Evolutionary conservation across 148 eudicot species (phyloP), one percentile per base, ranked within the genome.

Genomic region (Cornus suecica): DNA sequence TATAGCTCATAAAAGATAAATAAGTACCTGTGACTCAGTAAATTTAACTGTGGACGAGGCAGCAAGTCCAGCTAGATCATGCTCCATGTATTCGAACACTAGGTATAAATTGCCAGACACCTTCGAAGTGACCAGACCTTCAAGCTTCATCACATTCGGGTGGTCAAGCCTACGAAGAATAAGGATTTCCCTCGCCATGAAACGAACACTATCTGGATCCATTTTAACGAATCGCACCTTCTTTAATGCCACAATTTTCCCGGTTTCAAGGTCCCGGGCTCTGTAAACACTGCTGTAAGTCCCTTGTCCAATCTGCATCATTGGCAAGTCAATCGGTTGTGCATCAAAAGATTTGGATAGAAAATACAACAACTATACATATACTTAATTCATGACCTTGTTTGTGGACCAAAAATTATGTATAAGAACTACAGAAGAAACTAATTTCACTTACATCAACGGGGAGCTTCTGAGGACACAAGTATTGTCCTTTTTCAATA

Each of bases 31-130:
- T 69, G 77, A 63, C 68, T 79, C 78, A 3, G 78, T 79, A 51
- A 79, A 79, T 64, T 79, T 79, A 68, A 61, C 34, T 26, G n/a
- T 48, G 7, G 82, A 68, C 0, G 74, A 74, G 15, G 69, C 73
- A 11, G 62, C 9, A n/a, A 79, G 82, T 42, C 77, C 77, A 45
- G 82, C 74, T 29, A 79, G 82, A 65, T 79, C 82, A 63, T 79
- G 82, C 70, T 79, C 77, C 82, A 79, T 79, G 69, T 79, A 79
- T 45, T 79, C 82, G 22, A 79, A 79, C 20, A 74, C 82, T n/a
- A 79, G 82, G 27, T 79, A 79, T 65, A 75, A 75, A 56, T 73
- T 79, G 41, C 77, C 77, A 29, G 82, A 79, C 16, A 74, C 45
- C 31, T 74, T 67, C 30, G 82, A 79, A 37, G 71, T 74, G 45